phyloP scores from a whole-genome alignment of 805 yeast genomes.

The Starmerella floris region DNA sequence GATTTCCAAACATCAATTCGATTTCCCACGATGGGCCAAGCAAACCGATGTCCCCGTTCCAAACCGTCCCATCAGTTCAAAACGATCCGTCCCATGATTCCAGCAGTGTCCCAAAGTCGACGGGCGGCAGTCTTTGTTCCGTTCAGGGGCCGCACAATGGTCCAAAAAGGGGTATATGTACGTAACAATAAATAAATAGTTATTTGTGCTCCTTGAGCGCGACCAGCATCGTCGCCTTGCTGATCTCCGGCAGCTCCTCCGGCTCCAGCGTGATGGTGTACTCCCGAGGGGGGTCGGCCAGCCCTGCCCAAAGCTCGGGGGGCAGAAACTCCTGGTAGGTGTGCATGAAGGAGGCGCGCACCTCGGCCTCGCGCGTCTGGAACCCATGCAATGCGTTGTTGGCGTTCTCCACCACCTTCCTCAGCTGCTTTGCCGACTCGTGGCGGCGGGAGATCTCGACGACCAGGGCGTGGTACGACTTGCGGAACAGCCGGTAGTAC shows the following conservation, averaged over 20 bases:
- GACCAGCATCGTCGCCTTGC: slow-evolving; percentile 8
- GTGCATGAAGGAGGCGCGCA: slow-evolving; percentile 34
- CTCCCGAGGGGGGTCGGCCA: slow-evolving; percentile 27
- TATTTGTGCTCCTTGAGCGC: slow-evolving; percentile 1
- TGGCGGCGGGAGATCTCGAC: slow-evolving; percentile 42
- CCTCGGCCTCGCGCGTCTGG: slow-evolving; percentile 33
- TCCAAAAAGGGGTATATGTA: too few relatives aligned
- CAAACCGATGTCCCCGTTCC: too few relatives aligned
- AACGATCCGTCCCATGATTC: too few relatives aligned
- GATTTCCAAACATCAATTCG: too few relatives aligned
- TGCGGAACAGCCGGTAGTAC: slow-evolving; percentile 40
- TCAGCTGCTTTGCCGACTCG: slow-evolving; percentile 32
- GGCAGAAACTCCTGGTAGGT: slow-evolving; percentile 47
- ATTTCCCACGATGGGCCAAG: too few relatives aligned
- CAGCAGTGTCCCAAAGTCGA: too few relatives aligned
- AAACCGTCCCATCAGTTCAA: too few relatives aligned
- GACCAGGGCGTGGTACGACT: slow-evolving; percentile 40
- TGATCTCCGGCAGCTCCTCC: slow-evolving; percentile 16
- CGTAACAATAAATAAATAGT: slow-evolving; percentile 1
- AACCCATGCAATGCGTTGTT: slow-evolving; percentile 30
- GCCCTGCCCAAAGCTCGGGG: slow-evolving; percentile 37
- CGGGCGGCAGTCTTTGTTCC: too few relatives aligned
- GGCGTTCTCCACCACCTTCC: slow-evolving; percentile 32
- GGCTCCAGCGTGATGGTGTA: slow-evolving; percentile 19
- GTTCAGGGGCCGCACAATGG: too few relatives aligned